phyloP scores from a whole-genome alignment of 2,329 filamentous ascomycete species.

The Coniochaeta hoffmannii region DNA sequence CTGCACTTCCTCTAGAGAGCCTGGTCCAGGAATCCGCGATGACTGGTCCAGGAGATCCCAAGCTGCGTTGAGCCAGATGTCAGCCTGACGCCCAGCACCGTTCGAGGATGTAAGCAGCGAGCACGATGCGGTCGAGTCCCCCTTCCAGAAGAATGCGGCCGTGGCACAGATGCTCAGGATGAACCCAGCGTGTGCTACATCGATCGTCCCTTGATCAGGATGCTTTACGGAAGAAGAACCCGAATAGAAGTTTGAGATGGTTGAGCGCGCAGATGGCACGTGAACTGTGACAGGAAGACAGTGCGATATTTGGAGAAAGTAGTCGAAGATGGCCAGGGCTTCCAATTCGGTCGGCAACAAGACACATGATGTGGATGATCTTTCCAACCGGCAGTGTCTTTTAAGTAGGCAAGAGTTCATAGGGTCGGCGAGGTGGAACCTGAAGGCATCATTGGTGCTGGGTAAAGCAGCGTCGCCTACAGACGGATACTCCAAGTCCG shows the following conservation, averaged over 20 bases:
- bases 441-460: not conserved
- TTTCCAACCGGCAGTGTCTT: constrained; percentile 1
- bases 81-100: constrained; percentile 8
- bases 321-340: constrained; percentile 16
- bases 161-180: constrained; percentile 20
- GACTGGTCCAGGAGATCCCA: constrained; percentile 27
- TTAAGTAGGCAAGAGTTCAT: not conserved
- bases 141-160: constrained; percentile 20
- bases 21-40: constrained; percentile 16
- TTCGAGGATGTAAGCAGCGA: constrained; percentile 12
- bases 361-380: not conserved
- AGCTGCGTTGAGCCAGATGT: constrained; percentile 24
- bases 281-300: constrained; percentile 19
- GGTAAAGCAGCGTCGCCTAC: constrained; percentile 3
- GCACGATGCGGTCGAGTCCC: not conserved
- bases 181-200: constrained; percentile 16
- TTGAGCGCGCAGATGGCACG: constrained; percentile 11
- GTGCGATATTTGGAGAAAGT: constrained; percentile 19
- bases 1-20: constrained; percentile 27
- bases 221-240: not conserved
- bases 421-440: constrained; percentile 4
- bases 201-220: constrained; percentile 12
- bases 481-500: constrained; percentile 7
- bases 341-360: constrained; percentile 16
- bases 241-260: not conserved